Base-by-base conservation (phyloP, 331 rosid species). In the Acacia concinna region DNA sequence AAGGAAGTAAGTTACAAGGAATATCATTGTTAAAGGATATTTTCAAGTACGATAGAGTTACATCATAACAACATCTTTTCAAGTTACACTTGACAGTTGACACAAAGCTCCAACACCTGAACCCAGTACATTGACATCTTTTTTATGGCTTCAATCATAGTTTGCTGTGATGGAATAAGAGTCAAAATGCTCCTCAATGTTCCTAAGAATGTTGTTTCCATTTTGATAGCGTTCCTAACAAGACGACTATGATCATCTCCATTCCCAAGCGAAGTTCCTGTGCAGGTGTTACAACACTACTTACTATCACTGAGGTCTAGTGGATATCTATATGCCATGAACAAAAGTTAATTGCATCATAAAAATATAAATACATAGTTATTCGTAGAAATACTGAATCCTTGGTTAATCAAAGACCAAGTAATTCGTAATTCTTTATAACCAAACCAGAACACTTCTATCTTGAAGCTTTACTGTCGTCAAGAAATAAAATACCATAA, bases 231-330 rank as follows among this genome's bases (percentile, higher is more conserved):
- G 68, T 95, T 93, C 84, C 97, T 81, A 8, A 95, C 97, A 78
- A 92, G 89, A 52, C 96, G 97, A 68, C 91, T 89, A 69, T 92
- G 77, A 64, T 95, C 94, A 32, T 95, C 98, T 6, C 97, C 97
- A 69, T 92, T 95, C 47, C 90, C 94, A 71, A 18, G 87, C 77
- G 35, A 93, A 93, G 90, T 95, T 95, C 93, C 75, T 95, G 98
- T 71, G 97, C 97, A 5, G 87, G 87, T 54, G 93, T 93, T 68
- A 96, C 97, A 68, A 96, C 92, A 78, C 91, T 92, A 81, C 71
- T 90, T 44, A 96, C 90, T 96, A 93, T 40, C 98, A 90, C 88
- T 96, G 98, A n/a, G 92, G 96, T 79, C 99, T 98, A 67, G 98
- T 83, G 65, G 98, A 91, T 86, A 93, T 91, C 98, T n/a, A n/a